Conservation (phyloP, 495 filamentous ascomycete species). For the Filosporella fistucella region DNA sequence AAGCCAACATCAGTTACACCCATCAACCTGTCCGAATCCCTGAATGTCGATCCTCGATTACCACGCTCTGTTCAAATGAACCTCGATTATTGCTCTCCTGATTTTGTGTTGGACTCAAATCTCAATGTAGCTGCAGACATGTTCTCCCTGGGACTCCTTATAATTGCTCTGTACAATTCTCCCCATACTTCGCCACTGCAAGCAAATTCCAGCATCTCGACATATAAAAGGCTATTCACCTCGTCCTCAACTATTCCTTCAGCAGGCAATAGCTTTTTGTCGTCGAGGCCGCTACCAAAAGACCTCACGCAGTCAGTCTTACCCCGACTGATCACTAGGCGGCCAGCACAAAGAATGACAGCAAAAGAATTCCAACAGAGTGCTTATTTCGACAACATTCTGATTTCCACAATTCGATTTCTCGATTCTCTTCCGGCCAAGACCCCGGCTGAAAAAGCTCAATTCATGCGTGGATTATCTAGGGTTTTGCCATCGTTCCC, state of each 20-base stretch:
- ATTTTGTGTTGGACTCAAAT: slow-evolving; percentile 86
- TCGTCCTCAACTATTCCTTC: slow-evolving; percentile 73
- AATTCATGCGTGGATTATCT: slow-evolving; percentile 85
- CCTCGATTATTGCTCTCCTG: slow-evolving; percentile 89
- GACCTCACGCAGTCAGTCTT: slow-evolving; percentile 71
- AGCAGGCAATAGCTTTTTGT: slow-evolving; percentile 77
- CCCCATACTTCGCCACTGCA: slow-evolving; percentile 85
- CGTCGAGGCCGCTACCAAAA: slow-evolving; percentile 69
- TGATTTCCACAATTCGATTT: slow-evolving; percentile 93
- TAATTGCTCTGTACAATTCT: slow-evolving; percentile 86
- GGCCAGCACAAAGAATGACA: slow-evolving; percentile 80
- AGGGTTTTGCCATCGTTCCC: slow-evolving; percentile 88
- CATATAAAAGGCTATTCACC: slow-evolving; percentile 77
- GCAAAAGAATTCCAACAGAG: slow-evolving; percentile 92
- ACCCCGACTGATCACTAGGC: slow-evolving; percentile 76
- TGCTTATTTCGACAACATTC: slow-evolving; percentile 91
- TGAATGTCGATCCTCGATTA: slow-evolving; percentile 79
- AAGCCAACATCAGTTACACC: slow-evolving; percentile 65
- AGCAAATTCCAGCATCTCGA: slow-evolving; percentile 67
- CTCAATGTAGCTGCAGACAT: slow-evolving; percentile 78
- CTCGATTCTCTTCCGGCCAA: slow-evolving; percentile 87
- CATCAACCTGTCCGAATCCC: slow-evolving; percentile 75
- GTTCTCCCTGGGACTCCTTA: slow-evolving; percentile 87
- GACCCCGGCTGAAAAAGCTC: slow-evolving; percentile 81
- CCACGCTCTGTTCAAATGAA: slow-evolving; percentile 82